phyloP scores from a whole-genome alignment of 2,329 filamentous ascomycete species.

The Diaporthe humulicola region DNA sequence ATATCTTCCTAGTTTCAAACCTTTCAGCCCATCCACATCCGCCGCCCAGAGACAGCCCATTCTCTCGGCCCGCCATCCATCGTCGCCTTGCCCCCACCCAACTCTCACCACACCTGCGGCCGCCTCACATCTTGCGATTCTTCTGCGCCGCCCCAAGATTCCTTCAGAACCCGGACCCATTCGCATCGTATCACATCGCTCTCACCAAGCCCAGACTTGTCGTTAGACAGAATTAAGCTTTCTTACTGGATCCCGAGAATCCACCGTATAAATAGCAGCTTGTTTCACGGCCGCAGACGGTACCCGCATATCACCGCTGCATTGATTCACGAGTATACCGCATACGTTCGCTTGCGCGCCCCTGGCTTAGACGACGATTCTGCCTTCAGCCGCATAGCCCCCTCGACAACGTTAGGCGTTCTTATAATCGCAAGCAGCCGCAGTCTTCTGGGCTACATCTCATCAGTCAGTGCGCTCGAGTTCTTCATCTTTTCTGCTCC shows the following conservation, averaged over 20 bases:
- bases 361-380: conserved; percentile 20
- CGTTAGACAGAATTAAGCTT: conserved; percentile 6
- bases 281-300: conserved; percentile 7
- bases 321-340: conserved; percentile 13
- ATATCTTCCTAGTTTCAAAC: conserved; percentile 34
- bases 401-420: conserved; percentile 23
- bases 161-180: conserved; percentile 3
- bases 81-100: conserved; percentile 14
- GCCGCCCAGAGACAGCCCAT: conserved; percentile 15
- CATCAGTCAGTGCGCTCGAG: conserved; percentile 35
- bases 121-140: conserved; percentile 17
- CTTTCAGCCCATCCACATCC: conserved; percentile 15
- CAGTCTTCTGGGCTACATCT: conserved; percentile 25
- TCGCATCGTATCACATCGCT: conserved; percentile 25
- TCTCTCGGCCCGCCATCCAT: conserved; percentile 24
- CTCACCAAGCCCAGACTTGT: not conserved
- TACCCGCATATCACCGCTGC: conserved; percentile 5
- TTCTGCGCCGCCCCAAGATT: conserved; percentile 3
- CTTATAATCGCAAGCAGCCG: conserved; percentile 19
- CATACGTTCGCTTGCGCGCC: conserved; percentile 24
- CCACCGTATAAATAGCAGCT: conserved; percentile 29
- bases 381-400: conserved; percentile 1
- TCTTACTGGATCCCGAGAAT: not conserved
- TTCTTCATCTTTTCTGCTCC: not conserved
- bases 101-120: conserved; percentile 22